Percentiles rank a stretch among this genome's conserved stretches.
Conservation (phyloP, 2,329 filamentous ascomycete species). For the Penicillium occitanis region DNA sequence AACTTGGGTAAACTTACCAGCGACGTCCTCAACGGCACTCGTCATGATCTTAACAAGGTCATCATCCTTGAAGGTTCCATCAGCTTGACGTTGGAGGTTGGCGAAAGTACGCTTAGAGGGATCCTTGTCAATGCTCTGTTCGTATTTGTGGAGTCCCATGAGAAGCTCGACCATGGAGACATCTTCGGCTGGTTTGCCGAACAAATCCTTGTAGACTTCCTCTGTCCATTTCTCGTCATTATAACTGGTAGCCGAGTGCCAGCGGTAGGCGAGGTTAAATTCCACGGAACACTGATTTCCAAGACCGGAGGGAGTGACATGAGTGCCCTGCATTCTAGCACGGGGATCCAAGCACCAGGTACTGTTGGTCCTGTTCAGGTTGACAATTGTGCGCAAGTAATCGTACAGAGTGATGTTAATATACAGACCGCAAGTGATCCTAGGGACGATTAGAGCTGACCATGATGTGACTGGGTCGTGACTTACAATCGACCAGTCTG, state of each 20-base stretch:
- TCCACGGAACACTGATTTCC: constrained; percentile 84
- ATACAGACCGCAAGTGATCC: constrained; percentile 69
- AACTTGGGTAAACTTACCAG: constrained; percentile 26
- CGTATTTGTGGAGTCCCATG: constrained; percentile 62
- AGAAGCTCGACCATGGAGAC: constrained; percentile 63
- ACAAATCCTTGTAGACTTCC: constrained; percentile 63
- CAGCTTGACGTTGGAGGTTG: constrained; percentile 60
- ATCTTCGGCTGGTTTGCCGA: constrained; percentile 59
- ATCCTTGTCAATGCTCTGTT: constrained; percentile 61
- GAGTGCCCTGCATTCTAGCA: constrained; percentile 62
- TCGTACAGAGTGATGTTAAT: constrained; percentile 77
- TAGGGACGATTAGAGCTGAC: constrained; percentile 25
- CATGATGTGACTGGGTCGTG: constrained; percentile 19
- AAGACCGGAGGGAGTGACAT: constrained; percentile 66
- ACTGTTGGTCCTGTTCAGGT: constrained; percentile 68
- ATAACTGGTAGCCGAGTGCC: constrained; percentile 76
- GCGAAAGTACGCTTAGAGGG: constrained; percentile 69
- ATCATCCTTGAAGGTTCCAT: constrained; percentile 73
- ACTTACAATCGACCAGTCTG: constrained; percentile 67
- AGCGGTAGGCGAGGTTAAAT: constrained; percentile 85
- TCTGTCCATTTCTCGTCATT: constrained; percentile 81
- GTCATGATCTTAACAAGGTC: constrained; percentile 70
- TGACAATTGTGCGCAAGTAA: constrained; percentile 76
- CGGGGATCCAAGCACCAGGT: constrained; percentile 81
- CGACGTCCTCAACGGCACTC: constrained; percentile 68